Percentiles rank a stretch among this genome's conserved stretches.
Evolutionary conservation across 768 basidiomycete species (phyloP).

Genomic region (Phylloporus rhodoxanthus): DNA sequence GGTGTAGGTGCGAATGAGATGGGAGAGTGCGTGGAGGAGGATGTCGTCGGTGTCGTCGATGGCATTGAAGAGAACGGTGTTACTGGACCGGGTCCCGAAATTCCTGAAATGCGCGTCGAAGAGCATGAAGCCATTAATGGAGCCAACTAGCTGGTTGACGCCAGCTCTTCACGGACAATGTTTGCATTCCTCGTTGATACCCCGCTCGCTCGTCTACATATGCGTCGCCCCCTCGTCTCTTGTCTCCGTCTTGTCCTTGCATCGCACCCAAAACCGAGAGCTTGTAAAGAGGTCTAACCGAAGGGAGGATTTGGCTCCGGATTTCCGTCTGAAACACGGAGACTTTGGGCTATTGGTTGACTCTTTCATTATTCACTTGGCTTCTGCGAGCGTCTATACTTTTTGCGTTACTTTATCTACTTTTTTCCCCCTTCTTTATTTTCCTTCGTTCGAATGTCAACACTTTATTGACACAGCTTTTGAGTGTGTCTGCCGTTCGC

Average conservation of each 20-base stretch:
- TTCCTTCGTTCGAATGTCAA: constrained; percentile 27
- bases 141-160: constrained; percentile 15
- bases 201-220: constrained; percentile 21
- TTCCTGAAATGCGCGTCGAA: constrained; percentile 43
- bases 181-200: constrained; percentile 29
- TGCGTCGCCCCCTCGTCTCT: constrained; percentile 21
- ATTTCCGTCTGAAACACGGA: constrained; percentile 21
- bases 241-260: constrained; percentile 11
- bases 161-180: constrained; percentile 22
- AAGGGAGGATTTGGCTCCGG: constrained; percentile 44
- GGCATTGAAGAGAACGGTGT: constrained; percentile 22
- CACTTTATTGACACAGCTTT: constrained; percentile 24
- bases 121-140: constrained; percentile 24
- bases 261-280: constrained; percentile 31
- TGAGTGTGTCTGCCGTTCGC: constrained; percentile 13
- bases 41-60: constrained; percentile 16
- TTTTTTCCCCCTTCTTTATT: constrained; percentile 17
- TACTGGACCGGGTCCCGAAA: constrained; percentile 23
- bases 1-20: constrained; percentile 11
- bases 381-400: constrained; percentile 29
- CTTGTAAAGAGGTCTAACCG: constrained; percentile 29
- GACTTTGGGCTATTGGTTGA: constrained; percentile 58
- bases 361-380: constrained; percentile 46
- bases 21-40: constrained; percentile 22
- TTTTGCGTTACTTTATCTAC: constrained; percentile 28